phyloP scores from a whole-genome alignment of 2,329 filamentous ascomycete genomes.

The Coleophoma eucalyptorum region DNA sequence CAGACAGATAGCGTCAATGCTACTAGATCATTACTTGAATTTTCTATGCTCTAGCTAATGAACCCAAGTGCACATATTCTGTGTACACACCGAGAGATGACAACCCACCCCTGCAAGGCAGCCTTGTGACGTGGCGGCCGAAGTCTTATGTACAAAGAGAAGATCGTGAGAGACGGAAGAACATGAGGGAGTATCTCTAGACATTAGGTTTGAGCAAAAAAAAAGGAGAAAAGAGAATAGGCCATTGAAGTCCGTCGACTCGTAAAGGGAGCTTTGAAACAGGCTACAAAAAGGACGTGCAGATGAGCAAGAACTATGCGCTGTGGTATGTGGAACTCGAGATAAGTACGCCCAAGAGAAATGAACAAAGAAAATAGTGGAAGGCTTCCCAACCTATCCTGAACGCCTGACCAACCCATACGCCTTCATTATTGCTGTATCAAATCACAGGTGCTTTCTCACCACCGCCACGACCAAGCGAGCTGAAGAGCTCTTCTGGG shows the following conservation, averaged over 20 bases:
- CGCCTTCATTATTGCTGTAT: slow-evolving; percentile 18
- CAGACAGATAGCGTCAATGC: no score
- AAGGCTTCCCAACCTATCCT: slow-evolving; percentile 22
- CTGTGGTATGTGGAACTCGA: slow-evolving; percentile 15
- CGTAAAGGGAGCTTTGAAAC: neutral
- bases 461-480: slow-evolving; percentile 23
- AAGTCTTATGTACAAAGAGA: slow-evolving; percentile 25
- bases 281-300: neutral
- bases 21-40: neutral
- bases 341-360: slow-evolving; percentile 18
- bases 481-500: slow-evolving; percentile 46
- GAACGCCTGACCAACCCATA: slow-evolving; percentile 23
- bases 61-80: neutral
- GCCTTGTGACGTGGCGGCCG: slow-evolving; percentile 19
- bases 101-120: slow-evolving; percentile 4
- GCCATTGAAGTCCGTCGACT: slow-evolving; percentile 3
- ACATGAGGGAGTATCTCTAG: slow-evolving; percentile 20
- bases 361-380: slow-evolving; percentile 16
- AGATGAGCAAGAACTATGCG: neutral
- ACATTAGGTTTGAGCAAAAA: slow-evolving; percentile 21
- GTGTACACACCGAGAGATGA: no score
- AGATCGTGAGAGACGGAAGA: slow-evolving; percentile 11
- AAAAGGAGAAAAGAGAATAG: slow-evolving; percentile 8
- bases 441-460: slow-evolving; percentile 25
- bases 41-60: neutral